Conservation (phyloP, 2,329 filamentous ascomycete genomes). For the Atkinsonella hypoxylon region DNA sequence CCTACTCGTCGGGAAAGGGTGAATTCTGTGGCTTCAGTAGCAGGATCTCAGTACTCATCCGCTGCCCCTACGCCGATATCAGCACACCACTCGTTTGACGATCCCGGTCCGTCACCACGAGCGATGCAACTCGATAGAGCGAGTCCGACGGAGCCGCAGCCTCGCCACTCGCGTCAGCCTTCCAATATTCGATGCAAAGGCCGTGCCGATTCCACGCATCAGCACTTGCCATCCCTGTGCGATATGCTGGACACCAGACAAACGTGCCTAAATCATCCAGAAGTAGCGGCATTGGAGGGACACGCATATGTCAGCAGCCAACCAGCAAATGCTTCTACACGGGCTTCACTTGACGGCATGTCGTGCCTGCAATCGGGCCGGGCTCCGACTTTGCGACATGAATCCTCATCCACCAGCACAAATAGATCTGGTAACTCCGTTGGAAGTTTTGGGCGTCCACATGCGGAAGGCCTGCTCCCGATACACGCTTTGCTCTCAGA, state of each 20-base stretch:
- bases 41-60: conserved; percentile 33
- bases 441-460: conserved; percentile 24
- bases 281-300: conserved; percentile 7
- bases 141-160: conserved; percentile 16
- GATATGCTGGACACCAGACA: conserved; percentile 32
- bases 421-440: conserved; percentile 28
- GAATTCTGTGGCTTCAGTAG: conserved; percentile 33
- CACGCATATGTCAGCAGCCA: not conserved
- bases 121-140: conserved; percentile 23
- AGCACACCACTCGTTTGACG: conserved; percentile 28
- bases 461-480: conserved; percentile 38
- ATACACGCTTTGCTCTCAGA: conserved; percentile 41
- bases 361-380: conserved; percentile 17
- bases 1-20: conserved; percentile 34
- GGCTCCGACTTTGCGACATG: conserved; percentile 30
- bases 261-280: conserved; percentile 10
- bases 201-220: conserved; percentile 16
- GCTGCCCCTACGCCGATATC: conserved; percentile 23
- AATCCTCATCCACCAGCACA: conserved; percentile 33
- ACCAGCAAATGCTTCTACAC: conserved; percentile 1
- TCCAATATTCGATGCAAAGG: conserved; percentile 17
- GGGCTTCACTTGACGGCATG: conserved; percentile 15
- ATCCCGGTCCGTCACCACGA: conserved; percentile 31
- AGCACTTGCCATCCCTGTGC: conserved; percentile 33
- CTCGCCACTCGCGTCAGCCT: conserved; percentile 15